Evolutionary conservation across 2,329 filamentous ascomycete genomes (phyloP), one percentile per base, ranked within the genome.

Genomic region (Amphichorda felina): DNA sequence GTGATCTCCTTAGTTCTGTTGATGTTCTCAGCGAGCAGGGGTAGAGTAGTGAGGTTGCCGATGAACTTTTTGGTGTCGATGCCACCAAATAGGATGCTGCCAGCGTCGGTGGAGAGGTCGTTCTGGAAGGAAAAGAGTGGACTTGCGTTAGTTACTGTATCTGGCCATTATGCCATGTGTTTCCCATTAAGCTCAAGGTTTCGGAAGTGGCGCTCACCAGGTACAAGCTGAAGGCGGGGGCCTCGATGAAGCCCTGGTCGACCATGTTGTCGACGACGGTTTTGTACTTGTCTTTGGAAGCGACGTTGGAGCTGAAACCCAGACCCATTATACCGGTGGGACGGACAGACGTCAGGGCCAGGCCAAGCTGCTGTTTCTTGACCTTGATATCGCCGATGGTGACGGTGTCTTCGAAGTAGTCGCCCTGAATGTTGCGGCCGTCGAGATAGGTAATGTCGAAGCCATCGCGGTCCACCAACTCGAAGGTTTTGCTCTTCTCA

Each of bases 51-150:
- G 28, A 59, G 47, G 28, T 69, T 56, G 36, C 79, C 82, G 3
- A 63, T 51, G 58, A 77, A 89, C 54, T 87, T 88, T 41, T 70
- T 68, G 0, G 72, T 79, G 53, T 91, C 82, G 44, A 89, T 75
- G 33, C 81, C 84, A 30, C 84, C 84, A 45, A 91, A 91, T 8
- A 89, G 66, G 40, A 89, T 77, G 44, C 63, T 77, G 34, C 84
- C 84, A 3, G 69, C 75, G 38, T 68, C 72, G 1, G 80, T 53
- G 40, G 63, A 59, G 11, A 86, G 57, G 49, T 85, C 79, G 56
- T 88, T 57, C 50, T 54, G 22, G 25, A 13, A 10, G n/a, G n/a
- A 14, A 35, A n/a, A 29, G 27, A 29, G 27, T n/a, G n/a, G n/a
- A n/a, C n/a, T 26, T 26, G 8, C 8, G 24, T 26, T 26, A 26